phyloP scores from a whole-genome alignment of 2,329 filamentous ascomycete genomes.

The Colletotrichum viniferum region DNA sequence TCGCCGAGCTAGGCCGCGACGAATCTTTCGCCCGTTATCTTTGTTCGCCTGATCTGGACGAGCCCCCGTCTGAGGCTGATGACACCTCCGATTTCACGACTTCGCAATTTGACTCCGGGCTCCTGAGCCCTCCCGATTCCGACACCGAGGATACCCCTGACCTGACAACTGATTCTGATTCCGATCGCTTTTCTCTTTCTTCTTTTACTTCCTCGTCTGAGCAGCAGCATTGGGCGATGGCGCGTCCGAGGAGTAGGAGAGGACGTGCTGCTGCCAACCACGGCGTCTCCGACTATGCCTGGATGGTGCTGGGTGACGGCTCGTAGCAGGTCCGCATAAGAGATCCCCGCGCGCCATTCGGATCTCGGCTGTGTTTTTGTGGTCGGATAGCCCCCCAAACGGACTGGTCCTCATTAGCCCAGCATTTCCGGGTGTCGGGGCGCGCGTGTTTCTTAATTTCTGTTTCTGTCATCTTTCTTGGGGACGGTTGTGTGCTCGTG shows the following conservation, averaged over 20 bases:
- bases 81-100: constrained; percentile 24
- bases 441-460: neutral
- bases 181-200: neutral
- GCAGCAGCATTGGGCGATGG: constrained; percentile 29
- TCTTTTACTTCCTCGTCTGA: constrained; percentile 30
- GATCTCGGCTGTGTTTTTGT: constrained; percentile 27
- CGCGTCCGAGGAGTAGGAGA: neutral
- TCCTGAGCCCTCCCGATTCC: constrained; percentile 34
- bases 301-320: constrained; percentile 51
- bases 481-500: constrained; percentile 10
- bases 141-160: constrained; percentile 40
- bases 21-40: constrained; percentile 42
- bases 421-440: neutral
- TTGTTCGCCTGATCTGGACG: constrained; percentile 23
- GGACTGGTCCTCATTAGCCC: constrained; percentile 41
- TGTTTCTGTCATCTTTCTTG: neutral
- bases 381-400: constrained; percentile 30
- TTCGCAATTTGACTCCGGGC: constrained; percentile 45
- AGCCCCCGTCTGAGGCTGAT: constrained; percentile 23
- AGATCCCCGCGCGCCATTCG: constrained; percentile 32
- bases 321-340: constrained; percentile 47
- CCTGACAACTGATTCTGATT: constrained; percentile 31
- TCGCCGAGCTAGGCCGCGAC: constrained; percentile 45
- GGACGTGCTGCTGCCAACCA: constrained; percentile 28
- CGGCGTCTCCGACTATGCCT: constrained; percentile 34